Evolutionary conservation across 192 early-diverging fungal genomes (phyloP).

Genomic region (Thamnidium elegans): DNA sequence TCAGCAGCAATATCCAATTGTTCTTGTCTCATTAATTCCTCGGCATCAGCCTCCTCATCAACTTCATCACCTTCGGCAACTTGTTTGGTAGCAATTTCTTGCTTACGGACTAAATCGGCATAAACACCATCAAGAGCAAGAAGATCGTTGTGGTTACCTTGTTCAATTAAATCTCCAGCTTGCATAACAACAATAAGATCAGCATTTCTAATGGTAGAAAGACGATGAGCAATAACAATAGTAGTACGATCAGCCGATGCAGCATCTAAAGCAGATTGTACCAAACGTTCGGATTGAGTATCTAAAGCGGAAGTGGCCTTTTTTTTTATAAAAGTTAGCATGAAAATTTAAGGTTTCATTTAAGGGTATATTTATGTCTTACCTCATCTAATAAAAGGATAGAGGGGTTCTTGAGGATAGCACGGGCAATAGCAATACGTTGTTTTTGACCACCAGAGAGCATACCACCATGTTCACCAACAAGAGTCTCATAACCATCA

Average conservation of each 20-base stretch:
- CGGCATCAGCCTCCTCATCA: slow-evolving; percentile 12
- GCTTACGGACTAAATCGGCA: slow-evolving; percentile 61
- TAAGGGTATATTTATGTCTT: not conserved
- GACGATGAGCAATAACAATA: slow-evolving; percentile 87
- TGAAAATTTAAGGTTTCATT: not conserved
- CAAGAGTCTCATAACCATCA: slow-evolving; percentile 74
- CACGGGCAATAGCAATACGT: slow-evolving; percentile 94
- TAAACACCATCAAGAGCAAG: slow-evolving; percentile 62
- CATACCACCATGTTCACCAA: slow-evolving; percentile 77
- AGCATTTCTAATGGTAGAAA: slow-evolving; percentile 85
- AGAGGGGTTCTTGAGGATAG: slow-evolving; percentile 81
- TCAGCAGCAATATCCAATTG: slow-evolving; percentile 1
- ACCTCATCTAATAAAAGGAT: slow-evolving; percentile 83
- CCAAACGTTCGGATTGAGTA: slow-evolving; percentile 71
- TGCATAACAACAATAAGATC: slow-evolving; percentile 85
- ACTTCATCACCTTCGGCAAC: slow-evolving; percentile 28
- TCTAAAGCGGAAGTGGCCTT: slow-evolving; percentile 83
- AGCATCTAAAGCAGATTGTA: slow-evolving; percentile 81
- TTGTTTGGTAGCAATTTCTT: slow-evolving; percentile 55
- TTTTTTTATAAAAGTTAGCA: not conserved
- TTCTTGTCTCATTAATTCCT: slow-evolving; percentile 17
- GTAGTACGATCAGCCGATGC: slow-evolving; percentile 78
- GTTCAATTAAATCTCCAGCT: slow-evolving; percentile 66
- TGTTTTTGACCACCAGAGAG: slow-evolving; percentile 93
- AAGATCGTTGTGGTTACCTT: slow-evolving; percentile 78